Base-by-base conservation (phyloP, 108 stramenopile species). In the Licmophora abbreviata region DNA sequence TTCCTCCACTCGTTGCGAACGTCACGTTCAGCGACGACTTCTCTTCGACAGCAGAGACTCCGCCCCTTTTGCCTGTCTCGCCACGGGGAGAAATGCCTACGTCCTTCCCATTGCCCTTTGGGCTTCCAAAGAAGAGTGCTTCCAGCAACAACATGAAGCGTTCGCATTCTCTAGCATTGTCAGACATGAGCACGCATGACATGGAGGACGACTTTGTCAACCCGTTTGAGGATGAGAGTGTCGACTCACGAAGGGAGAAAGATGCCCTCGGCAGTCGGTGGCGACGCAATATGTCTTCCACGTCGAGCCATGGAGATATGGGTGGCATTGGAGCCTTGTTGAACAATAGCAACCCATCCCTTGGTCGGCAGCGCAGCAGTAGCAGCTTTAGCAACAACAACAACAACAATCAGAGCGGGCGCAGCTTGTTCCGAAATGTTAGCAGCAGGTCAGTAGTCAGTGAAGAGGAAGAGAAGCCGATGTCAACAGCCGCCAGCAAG, bases 201-300 rank as follows among this genome's bases (percentile, higher is more conserved):
- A 36, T 29, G 21, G 6, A 3, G 15, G 45, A 48, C 17, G 76
- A 68, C 24, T 77, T 77, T 54, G 66, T 77, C 24, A 68, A 77
- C 54, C 76, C 76, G 1, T 77, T 77, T 62, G 65, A 58, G 26
- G 52, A 68, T 46, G 76, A 77, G 36, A 37, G 15, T 35, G 34
- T 43, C 11, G 27, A 44, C 11, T 20, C 40, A n/a, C n/a, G n/a
- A n/a, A n/a, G n/a, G n/a, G n/a, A n/a, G n/a, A 6, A 27, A 22
- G 36, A 35, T 33, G 25, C 23, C 26, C 24, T 23, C 51, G 33
- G 36, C 25, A 11, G 55, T 45, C 29, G 38, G 51, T 34, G 35
- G 27, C 2, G 46, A 48, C 42, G 41, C 41, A n/a, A n/a, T n/a
- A n/a, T n/a, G n/a, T n/a, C n/a, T n/a, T n/a, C n/a, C n/a, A n/a